Evolutionary conservation across 2,329 filamentous ascomycete species (phyloP).

Genomic region (Fusarium zealandicum): DNA sequence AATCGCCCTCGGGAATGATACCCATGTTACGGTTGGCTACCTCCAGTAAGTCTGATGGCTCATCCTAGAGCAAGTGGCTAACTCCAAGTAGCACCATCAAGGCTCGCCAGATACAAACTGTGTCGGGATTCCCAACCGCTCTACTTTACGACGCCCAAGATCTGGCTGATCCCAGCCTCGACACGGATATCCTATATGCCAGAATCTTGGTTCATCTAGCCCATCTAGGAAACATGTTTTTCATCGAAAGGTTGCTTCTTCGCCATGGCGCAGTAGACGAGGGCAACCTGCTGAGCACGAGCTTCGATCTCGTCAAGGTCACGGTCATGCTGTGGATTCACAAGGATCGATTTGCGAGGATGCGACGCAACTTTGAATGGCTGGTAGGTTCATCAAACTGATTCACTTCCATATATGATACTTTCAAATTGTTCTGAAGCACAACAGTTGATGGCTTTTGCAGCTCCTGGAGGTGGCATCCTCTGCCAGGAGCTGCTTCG

Average conservation of each 20-base stretch:
- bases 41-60: constrained; percentile 30
- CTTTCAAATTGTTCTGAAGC: not conserved
- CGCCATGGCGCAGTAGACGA: constrained; percentile 50
- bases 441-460: constrained; percentile 57
- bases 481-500: constrained; percentile 59
- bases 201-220: constrained; percentile 57
- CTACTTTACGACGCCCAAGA: constrained; percentile 50
- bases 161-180: constrained; percentile 44
- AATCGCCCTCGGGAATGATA: constrained; percentile 55
- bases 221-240: constrained; percentile 63
- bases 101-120: constrained; percentile 42
- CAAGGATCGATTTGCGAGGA: constrained; percentile 51
- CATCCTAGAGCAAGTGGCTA: not conserved
- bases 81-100: constrained; percentile 46
- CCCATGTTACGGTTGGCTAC: constrained; percentile 25
- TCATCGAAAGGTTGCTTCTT: constrained; percentile 63
- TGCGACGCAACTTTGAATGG: constrained; percentile 58
- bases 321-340: constrained; percentile 58
- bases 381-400: constrained; percentile 46
- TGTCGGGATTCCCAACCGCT: constrained; percentile 48
- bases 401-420: not conserved
- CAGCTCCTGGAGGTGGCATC: constrained; percentile 57
- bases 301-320: constrained; percentile 56
- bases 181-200: constrained; percentile 49
- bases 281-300: constrained; percentile 53